phyloP scores from a whole-genome alignment of 2,329 filamentous ascomycete species.

The Aureobasidium pullulans region DNA sequence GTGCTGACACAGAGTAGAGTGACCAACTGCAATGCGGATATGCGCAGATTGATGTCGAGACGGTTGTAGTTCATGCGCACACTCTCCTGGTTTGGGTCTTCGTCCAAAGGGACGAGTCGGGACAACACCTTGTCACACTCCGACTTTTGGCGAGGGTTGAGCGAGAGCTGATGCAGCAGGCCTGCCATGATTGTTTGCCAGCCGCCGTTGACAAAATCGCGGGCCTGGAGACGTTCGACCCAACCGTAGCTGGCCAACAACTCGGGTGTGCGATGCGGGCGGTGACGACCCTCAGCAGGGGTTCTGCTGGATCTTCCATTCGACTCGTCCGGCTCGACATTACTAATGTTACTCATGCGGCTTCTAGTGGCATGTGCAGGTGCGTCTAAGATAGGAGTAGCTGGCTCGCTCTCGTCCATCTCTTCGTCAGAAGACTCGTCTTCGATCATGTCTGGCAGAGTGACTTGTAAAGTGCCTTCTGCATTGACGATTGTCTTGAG shows the following conservation, averaged over 20 bases:
- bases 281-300: constrained; percentile 19
- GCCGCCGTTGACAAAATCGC: constrained; percentile 79
- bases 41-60: constrained; percentile 76
- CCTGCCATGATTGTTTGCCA: constrained; percentile 90
- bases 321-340: constrained; percentile 65
- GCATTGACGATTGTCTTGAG: constrained; percentile 77
- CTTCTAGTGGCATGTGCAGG: constrained; percentile 76
- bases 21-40: constrained; percentile 74
- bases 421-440: constrained; percentile 65
- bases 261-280: constrained; percentile 62
- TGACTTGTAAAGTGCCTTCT: constrained; percentile 72
- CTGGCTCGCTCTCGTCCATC: constrained; percentile 50
- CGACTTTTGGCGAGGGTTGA: constrained; percentile 61
- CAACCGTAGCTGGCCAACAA: constrained; percentile 70
- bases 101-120: constrained; percentile 70
- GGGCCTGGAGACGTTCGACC: constrained; percentile 74
- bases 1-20: constrained; percentile 82
- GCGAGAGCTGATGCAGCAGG: constrained; percentile 75
- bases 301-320: constrained; percentile 17
- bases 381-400: constrained; percentile 60
- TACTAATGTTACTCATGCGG: constrained; percentile 54
- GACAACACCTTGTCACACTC: constrained; percentile 71
- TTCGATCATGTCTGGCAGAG: constrained; percentile 65
- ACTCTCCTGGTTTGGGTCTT: constrained; percentile 67
- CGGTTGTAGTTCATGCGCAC: constrained; percentile 64